Evolutionary conservation across 2,329 filamentous ascomycete genomes (phyloP), one percentile per base, ranked within the genome.

Genomic region (Apiospora aurea): DNA sequence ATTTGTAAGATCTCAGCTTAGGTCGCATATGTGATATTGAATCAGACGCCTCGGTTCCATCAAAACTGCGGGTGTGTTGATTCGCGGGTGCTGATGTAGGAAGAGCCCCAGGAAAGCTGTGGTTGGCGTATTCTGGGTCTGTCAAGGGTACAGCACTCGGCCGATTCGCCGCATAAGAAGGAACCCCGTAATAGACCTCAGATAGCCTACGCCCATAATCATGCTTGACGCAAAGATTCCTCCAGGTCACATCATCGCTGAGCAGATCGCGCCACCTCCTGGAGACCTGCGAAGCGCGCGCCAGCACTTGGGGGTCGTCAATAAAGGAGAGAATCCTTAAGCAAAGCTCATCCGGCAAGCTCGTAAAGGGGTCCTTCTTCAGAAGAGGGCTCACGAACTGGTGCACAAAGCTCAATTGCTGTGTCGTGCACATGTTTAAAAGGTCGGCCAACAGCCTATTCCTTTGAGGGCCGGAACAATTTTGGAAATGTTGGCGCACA

Each of bases 211-310:
- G 86, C 82, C 82, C 90, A 81, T 97, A 99, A 74, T 96, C 95
- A 81, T 97, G 96, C 83, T 97, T 98, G 75, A 97, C 94, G 81
- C 96, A 98, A 26, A 99, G 88, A 74, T 96, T 94, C 85, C 97
- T 98, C 96, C 96, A 99, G 0, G 96, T 97, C 83, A 98, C 95
- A 81, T 99, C 96, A 81, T 99, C 96, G 79, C 93, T 96, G 69
- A 99, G 87, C 10, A 99, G 87, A 82, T 98, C 95, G 74, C 94
- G 90, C 96, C 96, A 99, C 81, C 95, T 90, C 75, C 91, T 91
- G 70, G 96, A 99, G n/a, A 99, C 96, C 81, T 98, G 96, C 6
- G 96, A 97, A 70, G 96, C 94, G 80, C 96, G 90, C 51, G 95
- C 96, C 67, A 99, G 87, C 2, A 97, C 97, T 80, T 95, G 96